Evolutionary conservation across 2,329 filamentous ascomycete genomes (phyloP).

Genomic region (Chrysoporthe deuterocubensis): DNA sequence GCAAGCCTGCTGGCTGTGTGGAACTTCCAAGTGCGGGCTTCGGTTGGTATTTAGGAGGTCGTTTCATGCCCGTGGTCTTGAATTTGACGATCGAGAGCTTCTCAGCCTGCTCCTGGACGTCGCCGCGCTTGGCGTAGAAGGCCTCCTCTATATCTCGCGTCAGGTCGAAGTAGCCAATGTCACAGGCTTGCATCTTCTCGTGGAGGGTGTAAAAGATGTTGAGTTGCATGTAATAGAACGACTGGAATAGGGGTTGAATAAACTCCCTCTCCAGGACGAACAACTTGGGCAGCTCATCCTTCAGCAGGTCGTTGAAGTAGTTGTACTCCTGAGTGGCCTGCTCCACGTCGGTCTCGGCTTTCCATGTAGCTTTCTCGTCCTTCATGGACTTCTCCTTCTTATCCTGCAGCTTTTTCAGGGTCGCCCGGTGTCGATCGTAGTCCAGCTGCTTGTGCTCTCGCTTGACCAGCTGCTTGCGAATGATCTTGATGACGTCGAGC

Average conservation of each 20-base stretch:
- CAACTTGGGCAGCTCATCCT: conserved; percentile 91
- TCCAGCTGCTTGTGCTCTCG: conserved; percentile 97
- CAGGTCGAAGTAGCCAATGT: conserved; percentile 97
- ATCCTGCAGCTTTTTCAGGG: conserved; percentile 92
- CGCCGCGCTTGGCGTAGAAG: conserved; percentile 85
- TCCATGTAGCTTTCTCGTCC: conserved; percentile 97
- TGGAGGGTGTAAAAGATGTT: conserved; percentile 99
- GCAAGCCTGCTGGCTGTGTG: conserved; percentile 51
- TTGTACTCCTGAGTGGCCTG: conserved; percentile 94
- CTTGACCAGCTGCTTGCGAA: conserved; percentile 86
- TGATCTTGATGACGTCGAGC: conserved; percentile 91
- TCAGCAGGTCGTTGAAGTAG: conserved; percentile 96
- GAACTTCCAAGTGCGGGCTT: conserved; percentile 57
- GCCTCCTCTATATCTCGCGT: conserved; percentile 89
- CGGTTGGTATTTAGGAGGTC: conserved; percentile 61
- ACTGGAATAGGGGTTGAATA: conserved; percentile 95
- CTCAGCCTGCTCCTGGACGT: conserved; percentile 85
- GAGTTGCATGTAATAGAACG: conserved; percentile 99
- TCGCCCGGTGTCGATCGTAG: conserved; percentile 83
- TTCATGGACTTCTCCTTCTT: conserved; percentile 97
- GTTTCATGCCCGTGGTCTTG: conserved; percentile 79
- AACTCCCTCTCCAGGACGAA: conserved; percentile 91
- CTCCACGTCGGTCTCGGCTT: conserved; percentile 90
- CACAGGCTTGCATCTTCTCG: conserved; percentile 95
- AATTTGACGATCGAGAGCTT: conserved; percentile 84